Conservation (phyloP, 805 yeast genomes). For the Candida stauntonica region DNA sequence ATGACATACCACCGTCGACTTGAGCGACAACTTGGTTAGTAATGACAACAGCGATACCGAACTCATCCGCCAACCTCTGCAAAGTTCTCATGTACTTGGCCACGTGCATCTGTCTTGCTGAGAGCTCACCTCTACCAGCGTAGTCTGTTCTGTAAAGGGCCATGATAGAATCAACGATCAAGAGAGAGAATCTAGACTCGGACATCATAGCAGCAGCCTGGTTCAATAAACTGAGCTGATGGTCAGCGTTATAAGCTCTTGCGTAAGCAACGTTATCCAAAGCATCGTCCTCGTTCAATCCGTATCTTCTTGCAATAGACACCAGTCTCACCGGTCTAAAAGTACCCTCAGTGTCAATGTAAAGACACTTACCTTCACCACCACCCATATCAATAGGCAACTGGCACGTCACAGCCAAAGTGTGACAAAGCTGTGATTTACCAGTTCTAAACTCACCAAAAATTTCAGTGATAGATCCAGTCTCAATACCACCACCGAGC, state of each 20-base stretch:
- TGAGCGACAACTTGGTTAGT: conserved; percentile 97
- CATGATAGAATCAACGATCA: conserved; percentile 97
- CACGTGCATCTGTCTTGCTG: conserved; percentile 91
- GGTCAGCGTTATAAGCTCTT: conserved; percentile 95
- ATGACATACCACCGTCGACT: conserved; percentile 80
- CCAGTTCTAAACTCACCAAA: conserved; percentile 98
- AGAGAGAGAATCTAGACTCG: conserved; percentile 80
- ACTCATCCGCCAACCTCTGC: conserved; percentile 94
- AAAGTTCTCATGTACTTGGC: conserved; percentile 89
- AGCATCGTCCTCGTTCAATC: conserved; percentile 90
- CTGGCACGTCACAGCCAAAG: conserved; percentile 95
- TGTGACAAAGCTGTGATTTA: conserved; percentile 94
- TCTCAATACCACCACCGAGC: conserved; percentile 94
- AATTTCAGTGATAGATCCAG: conserved; percentile 93
- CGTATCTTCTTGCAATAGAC: conserved; percentile 87
- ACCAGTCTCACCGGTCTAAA: conserved; percentile 89
- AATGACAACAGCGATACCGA: conserved; percentile 94
- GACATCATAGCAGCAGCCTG: conserved; percentile 97
- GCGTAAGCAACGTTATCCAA: conserved; percentile 96
- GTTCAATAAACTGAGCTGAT: conserved; percentile 78
- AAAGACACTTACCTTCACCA: conserved; percentile 95
- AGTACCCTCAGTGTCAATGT: conserved; percentile 96
- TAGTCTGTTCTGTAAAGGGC: conserved; percentile 93
- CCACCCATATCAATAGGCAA: conserved; percentile 96
- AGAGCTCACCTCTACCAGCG: conserved; percentile 91